Conservation (phyloP, 2,329 filamentous ascomycete species). For the Monilinia vaccinii-corymbosi region DNA sequence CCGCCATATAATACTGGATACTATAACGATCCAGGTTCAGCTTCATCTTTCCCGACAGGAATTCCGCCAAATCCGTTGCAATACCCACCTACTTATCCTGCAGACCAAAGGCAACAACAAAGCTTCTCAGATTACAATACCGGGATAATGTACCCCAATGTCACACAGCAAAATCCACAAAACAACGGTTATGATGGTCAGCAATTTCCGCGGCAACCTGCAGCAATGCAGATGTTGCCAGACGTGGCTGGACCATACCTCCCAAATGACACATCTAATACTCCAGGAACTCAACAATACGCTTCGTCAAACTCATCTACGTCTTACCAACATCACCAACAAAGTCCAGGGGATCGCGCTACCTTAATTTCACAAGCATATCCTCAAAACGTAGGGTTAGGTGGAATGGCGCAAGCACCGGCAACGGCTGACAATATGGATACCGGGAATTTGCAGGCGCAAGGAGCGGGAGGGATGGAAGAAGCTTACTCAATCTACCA, state of each 20-base stretch:
- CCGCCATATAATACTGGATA: conserved; percentile 47
- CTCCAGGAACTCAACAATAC: conserved; percentile 43
- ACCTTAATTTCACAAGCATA: conserved; percentile 48
- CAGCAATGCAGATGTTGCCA: conserved; percentile 68
- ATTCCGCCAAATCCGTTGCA: conserved; percentile 32
- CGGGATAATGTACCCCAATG: conserved; percentile 76
- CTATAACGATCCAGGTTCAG: conserved; percentile 41
- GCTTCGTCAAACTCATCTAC: conserved; percentile 43
- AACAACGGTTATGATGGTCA: conserved; percentile 66
- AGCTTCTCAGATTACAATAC: conserved; percentile 50
- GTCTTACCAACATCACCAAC: conserved; percentile 48
- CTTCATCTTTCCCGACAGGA: conserved; percentile 38
- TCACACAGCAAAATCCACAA: conserved; percentile 53
- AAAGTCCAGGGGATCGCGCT: conserved; percentile 44
- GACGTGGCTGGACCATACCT: conserved; percentile 72
- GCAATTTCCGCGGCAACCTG: conserved; percentile 69
- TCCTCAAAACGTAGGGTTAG: conserved; percentile 39
- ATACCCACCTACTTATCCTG: conserved; percentile 29
- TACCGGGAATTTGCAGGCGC: conserved; percentile 48
- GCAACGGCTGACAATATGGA: conserved; percentile 37
- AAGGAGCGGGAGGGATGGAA: conserved; percentile 45
- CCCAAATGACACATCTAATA: conserved; percentile 53
- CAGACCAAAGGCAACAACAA: conserved; percentile 47
- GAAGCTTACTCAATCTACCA: conserved; percentile 62
- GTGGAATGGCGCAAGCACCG: conserved; percentile 37